These are phyloP conservation scores for Crataegus laevigata DNA, from an alignment of 306 rosid genomes.

Conservation along the genomic window DNA sequence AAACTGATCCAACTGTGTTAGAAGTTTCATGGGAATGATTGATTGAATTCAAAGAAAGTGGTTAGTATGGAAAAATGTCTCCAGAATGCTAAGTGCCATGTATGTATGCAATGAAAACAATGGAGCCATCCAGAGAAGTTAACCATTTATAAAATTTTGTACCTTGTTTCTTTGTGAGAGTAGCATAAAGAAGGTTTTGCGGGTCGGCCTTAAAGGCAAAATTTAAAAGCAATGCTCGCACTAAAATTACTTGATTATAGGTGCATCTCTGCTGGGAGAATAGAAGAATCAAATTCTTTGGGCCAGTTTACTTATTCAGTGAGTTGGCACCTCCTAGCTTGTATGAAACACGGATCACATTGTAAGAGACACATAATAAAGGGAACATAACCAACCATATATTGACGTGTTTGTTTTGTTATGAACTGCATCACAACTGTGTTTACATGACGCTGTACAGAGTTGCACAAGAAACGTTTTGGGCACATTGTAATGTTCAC, in stretches of 20 bases:
- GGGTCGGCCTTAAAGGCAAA: neutral
- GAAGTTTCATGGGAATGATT: neutral
- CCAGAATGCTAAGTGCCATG: neutral
- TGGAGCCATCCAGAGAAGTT: neutral
- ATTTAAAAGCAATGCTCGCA: neutral
- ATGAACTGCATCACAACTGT: neutral
- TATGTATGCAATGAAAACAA: neutral
- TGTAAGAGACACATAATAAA: neutral
- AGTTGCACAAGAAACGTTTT: neutral
- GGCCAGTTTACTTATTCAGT: neutral
- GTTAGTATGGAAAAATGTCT: neutral
- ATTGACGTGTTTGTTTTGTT: neutral
- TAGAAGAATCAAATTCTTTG: neutral
- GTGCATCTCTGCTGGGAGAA: neutral
- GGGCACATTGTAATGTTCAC: neutral
- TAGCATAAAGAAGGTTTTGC: neutral
- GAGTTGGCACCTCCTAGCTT: neutral
- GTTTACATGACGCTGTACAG: neutral
- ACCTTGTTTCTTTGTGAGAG: neutral
- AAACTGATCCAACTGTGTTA: neutral
- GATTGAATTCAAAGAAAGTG: neutral
- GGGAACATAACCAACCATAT: neutral
- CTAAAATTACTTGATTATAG: neutral
- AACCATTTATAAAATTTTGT: neutral
- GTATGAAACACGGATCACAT: neutral